phyloP scores from a whole-genome alignment of 2,329 filamentous ascomycete genomes.

The Penicillium sp. region DNA sequence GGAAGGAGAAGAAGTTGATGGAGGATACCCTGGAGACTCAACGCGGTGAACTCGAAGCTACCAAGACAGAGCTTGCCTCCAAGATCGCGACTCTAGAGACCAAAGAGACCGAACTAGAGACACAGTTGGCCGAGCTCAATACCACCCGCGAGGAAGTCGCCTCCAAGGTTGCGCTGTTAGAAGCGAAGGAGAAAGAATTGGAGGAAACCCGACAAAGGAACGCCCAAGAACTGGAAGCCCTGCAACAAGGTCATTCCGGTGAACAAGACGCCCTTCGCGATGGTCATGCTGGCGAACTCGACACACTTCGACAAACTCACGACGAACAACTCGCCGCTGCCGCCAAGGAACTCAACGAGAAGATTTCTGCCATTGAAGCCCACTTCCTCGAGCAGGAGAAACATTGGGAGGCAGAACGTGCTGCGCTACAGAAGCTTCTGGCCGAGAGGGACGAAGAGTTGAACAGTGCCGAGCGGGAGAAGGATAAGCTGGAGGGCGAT shows the following conservation, averaged over 20 bases:
- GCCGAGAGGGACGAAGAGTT: constrained; percentile 51
- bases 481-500: constrained; percentile 51
- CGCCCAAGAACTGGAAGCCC: constrained; percentile 34
- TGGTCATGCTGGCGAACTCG: constrained; percentile 36
- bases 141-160: constrained; percentile 36
- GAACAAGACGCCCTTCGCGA: constrained; percentile 35
- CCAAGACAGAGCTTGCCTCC: constrained; percentile 38
- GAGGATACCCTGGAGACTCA: constrained; percentile 45
- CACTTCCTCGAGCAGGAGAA: constrained; percentile 41
- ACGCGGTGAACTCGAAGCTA: constrained; percentile 44
- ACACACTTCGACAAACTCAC: constrained; percentile 34
- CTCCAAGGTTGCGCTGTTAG: constrained; percentile 35
- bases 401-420: constrained; percentile 42
- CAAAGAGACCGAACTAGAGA: constrained; percentile 42
- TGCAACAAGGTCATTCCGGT: constrained; percentile 35
- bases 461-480: constrained; percentile 53
- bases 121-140: constrained; percentile 37
- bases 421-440: constrained; percentile 43
- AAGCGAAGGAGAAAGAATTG: constrained; percentile 38
- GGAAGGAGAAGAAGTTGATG: constrained; percentile 47
- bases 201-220: constrained; percentile 39
- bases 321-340: constrained; percentile 34
- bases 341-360: constrained; percentile 35
- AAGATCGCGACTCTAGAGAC: constrained; percentile 44
- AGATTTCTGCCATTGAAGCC: constrained; percentile 35